Conservation (phyloP, 257 asterid species). For the Primulina eburnea region DNA sequence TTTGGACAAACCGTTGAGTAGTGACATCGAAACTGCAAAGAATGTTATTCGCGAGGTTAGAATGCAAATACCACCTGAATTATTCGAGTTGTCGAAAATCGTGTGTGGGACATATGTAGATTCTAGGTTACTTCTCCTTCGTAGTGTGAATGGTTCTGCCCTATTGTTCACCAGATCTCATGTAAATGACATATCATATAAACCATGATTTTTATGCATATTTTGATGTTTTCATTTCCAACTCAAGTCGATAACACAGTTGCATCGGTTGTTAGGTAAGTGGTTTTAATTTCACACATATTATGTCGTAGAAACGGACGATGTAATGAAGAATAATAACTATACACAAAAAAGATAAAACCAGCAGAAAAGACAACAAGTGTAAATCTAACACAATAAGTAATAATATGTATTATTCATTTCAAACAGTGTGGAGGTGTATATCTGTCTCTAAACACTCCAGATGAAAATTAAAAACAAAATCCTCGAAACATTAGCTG, state of each 20-base stretch:
- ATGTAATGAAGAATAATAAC: too few relatives aligned
- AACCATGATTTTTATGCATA: background rate
- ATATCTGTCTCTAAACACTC: too few relatives aligned
- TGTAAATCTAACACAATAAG: too few relatives aligned
- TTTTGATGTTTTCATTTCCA: too few relatives aligned
- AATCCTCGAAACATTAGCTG: too few relatives aligned
- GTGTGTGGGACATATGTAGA: slow-evolving; percentile 86
- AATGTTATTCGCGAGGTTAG: slow-evolving; percentile 59
- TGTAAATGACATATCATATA: slow-evolving; percentile 16
- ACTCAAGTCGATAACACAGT: background rate
- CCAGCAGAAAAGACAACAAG: too few relatives aligned
- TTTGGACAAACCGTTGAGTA: slow-evolving; percentile 49
- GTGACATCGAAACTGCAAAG: slow-evolving; percentile 41
- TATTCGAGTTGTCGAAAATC: slow-evolving; percentile 70
- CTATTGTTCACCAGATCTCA: slow-evolving; percentile 55
- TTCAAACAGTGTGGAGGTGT: too few relatives aligned
- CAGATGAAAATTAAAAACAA: too few relatives aligned
- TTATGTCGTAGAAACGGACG: too few relatives aligned
- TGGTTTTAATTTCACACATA: too few relatives aligned
- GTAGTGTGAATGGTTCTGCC: slow-evolving; percentile 77
- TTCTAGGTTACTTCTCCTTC: slow-evolving; percentile 69
- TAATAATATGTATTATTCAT: too few relatives aligned
- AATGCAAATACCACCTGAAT: slow-evolving; percentile 74
- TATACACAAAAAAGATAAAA: too few relatives aligned
- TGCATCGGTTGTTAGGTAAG: background rate